These are phyloP conservation scores for Naganishia sp. DNA, from an alignment of 1,284 basidiomycete species.

Conservation along the genomic window DNA sequence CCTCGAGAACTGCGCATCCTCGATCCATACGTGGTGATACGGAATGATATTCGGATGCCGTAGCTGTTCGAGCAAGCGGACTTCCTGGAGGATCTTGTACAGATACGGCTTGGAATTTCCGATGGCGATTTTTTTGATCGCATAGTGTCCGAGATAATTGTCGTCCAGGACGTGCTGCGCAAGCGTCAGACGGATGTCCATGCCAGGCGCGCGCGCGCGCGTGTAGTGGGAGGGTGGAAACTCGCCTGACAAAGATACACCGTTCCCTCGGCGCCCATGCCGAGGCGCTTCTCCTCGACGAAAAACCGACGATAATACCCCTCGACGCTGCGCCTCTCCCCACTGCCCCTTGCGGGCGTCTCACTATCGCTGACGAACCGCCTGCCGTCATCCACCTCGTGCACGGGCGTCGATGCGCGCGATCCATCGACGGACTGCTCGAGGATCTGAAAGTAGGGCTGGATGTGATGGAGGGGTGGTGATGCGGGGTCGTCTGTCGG, in stretches of 20 bases:
- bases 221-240: too few species aligned
- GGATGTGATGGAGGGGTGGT: neutral
- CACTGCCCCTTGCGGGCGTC: constrained; percentile 16
- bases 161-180: constrained; percentile 80
- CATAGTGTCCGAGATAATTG: constrained; percentile 74
- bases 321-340: constrained; percentile 45
- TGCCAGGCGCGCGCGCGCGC: too few species aligned
- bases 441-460: constrained; percentile 31
- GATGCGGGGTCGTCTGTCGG: neutral
- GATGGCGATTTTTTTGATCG: constrained; percentile 93
- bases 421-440: constrained; percentile 9
- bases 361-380: constrained; percentile 33
- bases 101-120: constrained; percentile 83
- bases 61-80: constrained; percentile 78
- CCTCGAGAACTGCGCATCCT: constrained; percentile 73
- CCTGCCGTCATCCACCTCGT: constrained; percentile 26
- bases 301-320: constrained; percentile 71
- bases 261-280: constrained; percentile 88
- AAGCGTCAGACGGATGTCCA: too few species aligned
- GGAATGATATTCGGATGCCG: constrained; percentile 90
- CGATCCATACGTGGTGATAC: constrained; percentile 94
- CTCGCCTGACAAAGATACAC: constrained; percentile 81
- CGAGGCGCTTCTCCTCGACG: constrained; percentile 77
- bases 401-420: constrained; percentile 43
- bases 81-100: constrained; percentile 75